These are phyloP conservation scores for Aspergillus viridinutans DNA, from an alignment of 2,329 filamentous ascomycete genomes.

Conservation along the genomic window DNA sequence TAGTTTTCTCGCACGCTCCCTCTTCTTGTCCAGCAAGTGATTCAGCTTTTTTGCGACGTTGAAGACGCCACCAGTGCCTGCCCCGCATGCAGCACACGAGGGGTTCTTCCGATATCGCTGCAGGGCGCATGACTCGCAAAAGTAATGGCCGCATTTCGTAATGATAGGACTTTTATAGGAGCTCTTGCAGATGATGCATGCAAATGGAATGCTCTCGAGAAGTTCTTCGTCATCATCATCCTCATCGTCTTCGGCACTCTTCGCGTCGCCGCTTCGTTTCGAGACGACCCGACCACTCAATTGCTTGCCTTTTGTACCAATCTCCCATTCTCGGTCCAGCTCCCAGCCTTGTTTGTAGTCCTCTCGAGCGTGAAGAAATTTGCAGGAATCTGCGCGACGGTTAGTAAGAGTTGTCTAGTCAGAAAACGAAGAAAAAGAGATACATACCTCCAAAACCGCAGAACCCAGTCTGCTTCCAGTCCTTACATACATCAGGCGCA, in stretches of 20 bases:
- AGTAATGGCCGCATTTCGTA: conserved; percentile 93
- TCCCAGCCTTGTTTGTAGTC: conserved; percentile 88
- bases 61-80: conserved; percentile 84
- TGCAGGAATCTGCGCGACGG: conserved; percentile 62
- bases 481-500: conserved; percentile 90
- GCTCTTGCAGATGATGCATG: conserved; percentile 78
- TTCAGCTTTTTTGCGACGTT: conserved; percentile 80
- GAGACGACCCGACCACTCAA: conserved; percentile 47
- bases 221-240: conserved; percentile 64
- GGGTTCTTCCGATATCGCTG: conserved; percentile 83
- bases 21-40: conserved; percentile 70
- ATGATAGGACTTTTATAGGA: conserved; percentile 75
- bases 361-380: conserved; percentile 59
- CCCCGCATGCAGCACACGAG: conserved; percentile 77
- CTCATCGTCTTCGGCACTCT: conserved; percentile 47
- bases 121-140: conserved; percentile 86
- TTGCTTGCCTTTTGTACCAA: conserved; percentile 59
- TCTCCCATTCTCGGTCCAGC: conserved; percentile 91
- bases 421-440: not conserved
- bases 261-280: conserved; percentile 41
- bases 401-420: not conserved
- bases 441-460: conserved; percentile 56
- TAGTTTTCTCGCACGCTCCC: conserved; percentile 52
- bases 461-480: conserved; percentile 76
- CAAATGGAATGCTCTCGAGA: conserved; percentile 81